Conservation (phyloP, 2,329 filamentous ascomycete genomes). For the Zymoseptoria brevis region DNA sequence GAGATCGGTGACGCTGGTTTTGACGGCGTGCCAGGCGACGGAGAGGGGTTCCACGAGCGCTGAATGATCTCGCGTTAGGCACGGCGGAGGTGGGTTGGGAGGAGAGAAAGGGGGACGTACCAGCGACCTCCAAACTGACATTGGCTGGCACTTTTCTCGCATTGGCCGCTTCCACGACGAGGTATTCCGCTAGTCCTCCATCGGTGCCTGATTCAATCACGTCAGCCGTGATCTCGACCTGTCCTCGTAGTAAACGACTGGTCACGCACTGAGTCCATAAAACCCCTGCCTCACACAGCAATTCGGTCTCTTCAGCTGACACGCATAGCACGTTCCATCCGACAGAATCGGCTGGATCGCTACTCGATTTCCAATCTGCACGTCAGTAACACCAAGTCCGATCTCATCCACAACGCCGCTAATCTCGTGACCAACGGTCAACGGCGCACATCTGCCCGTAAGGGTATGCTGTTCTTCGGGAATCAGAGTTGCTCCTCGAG, state of each 20-base stretch:
- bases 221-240: background rate
- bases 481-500: background rate
- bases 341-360: conserved; percentile 12
- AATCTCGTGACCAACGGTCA: conserved; percentile 16
- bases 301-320: conserved; percentile 6
- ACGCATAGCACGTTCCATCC: conserved; percentile 8
- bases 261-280: conserved; percentile 1
- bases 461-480: conserved; percentile 3
- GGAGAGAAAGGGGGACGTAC: background rate
- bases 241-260: background rate
- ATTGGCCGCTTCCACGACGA: conserved; percentile 7
- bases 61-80: background rate
- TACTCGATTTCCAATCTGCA: conserved; percentile 11
- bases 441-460: conserved; percentile 9
- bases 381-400: conserved; percentile 14
- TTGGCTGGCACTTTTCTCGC: conserved; percentile 1
- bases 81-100: too few relatives aligned
- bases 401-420: conserved; percentile 10
- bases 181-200: conserved; percentile 29
- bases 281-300: conserved; percentile 6
- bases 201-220: background rate
- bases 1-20: background rate
- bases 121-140: background rate
- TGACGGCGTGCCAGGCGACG: background rate
- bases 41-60: background rate